Percentiles rank a stretch among this genome's conserved stretches.
Evolutionary conservation across 345 rosid species (phyloP).

Genomic region (Populus pruinosa): DNA sequence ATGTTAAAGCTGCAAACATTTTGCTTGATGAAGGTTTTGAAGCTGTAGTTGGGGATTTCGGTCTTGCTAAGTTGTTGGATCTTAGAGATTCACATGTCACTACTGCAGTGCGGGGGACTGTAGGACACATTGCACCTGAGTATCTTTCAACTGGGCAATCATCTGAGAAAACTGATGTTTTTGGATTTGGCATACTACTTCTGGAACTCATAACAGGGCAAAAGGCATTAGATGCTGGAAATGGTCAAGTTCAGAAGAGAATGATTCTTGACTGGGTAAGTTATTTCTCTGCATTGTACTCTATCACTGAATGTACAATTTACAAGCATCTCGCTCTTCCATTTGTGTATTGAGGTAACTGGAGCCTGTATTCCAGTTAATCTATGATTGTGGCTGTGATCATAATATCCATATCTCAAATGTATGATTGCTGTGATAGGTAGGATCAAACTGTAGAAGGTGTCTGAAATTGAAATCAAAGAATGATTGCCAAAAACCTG

Average conservation of each 20-base stretch:
- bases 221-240: conserved; percentile 77
- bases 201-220: conserved; percentile 95
- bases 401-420: neutral
- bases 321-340: neutral
- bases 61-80: conserved; percentile 86
- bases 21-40: conserved; percentile 86
- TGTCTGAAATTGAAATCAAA: neutral
- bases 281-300: neutral
- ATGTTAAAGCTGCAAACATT: conserved; percentile 95
- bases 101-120: conserved; percentile 90
- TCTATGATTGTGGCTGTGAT: neutral
- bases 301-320: neutral
- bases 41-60: conserved; percentile 94
- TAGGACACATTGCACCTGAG: conserved; percentile 95
- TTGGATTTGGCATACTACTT: conserved; percentile 89
- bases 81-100: conserved; percentile 86
- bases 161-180: conserved; percentile 90
- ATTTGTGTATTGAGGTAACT: neutral
- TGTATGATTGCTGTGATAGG: neutral
- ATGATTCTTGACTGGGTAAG: conserved; percentile 88
- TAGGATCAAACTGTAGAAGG: neutral
- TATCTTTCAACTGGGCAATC: conserved; percentile 97
- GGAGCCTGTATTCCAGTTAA: neutral
- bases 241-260: conserved; percentile 83
- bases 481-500: neutral